Evolutionary conservation across 202 grass and related monocot genomes (phyloP), one percentile per base, ranked within the genome.

Genomic region (Digitaria exilis): DNA sequence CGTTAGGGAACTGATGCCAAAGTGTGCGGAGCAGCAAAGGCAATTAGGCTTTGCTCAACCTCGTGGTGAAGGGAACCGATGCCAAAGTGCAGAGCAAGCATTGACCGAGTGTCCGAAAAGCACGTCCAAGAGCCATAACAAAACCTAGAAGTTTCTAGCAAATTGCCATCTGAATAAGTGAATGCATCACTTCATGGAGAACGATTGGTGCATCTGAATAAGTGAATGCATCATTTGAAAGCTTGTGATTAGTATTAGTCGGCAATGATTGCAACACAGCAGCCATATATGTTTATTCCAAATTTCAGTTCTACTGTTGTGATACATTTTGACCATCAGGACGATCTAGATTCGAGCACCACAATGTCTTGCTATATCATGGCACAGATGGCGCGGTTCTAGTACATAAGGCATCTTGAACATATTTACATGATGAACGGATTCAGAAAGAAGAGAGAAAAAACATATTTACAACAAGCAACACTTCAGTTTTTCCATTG

Each of bases 1-100:
- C 21, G 35, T 16, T 56, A 54, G 32, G 54, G 85, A 87, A 78
- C 65, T 34, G 79, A 87, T 76, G 51, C 84, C 43, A 82, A 87
- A 77, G 71, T 32, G 52, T 24, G 8, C 35, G 21, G 25, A 48
- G 75, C 75, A 78, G 22, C 74, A 50, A 68, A 69, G 65, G 65
- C 65, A 24, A 43, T 24, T 68, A 68, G 21, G 65, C 65, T 57
- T 25, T 57, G n/a, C 12, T 56, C 22, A 75, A 6, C 30, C 0
- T 73, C 18, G 4, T 49, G 12, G 51, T 4, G 24, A 24, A 24
- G 30, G 72, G 79, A 70, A 71, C 72, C 0, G 72, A 87, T 76
- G 39, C 84, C 55, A 82, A 80, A 74, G 67, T 62, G 22, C 2
- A 74, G 31, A 62, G 49, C 30, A 69, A 32, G 26, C 70, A 25